These are phyloP conservation scores for Aureobasidium sp. DNA, from an alignment of 2,329 filamentous ascomycete species.

Conservation along the genomic window DNA sequence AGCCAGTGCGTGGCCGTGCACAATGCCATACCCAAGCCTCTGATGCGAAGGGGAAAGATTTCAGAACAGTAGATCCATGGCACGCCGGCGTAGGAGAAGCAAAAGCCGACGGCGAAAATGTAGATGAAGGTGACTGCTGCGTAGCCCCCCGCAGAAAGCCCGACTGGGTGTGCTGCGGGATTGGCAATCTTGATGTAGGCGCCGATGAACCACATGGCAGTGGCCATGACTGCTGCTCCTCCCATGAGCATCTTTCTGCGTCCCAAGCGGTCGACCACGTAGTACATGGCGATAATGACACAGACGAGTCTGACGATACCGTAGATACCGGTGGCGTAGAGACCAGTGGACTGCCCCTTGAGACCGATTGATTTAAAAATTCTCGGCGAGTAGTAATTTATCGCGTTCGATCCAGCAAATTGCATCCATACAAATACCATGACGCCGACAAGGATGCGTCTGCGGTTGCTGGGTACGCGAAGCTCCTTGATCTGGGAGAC, in stretches of 20 bases:
- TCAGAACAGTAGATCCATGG: constrained; percentile 39
- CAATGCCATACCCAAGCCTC: constrained; percentile 34
- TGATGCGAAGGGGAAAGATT: constrained; percentile 36
- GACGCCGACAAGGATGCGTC: constrained; percentile 59
- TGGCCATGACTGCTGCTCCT: constrained; percentile 30
- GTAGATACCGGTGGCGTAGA: constrained; percentile 33
- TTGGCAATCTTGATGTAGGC: constrained; percentile 29
- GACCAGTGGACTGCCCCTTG: constrained; percentile 24
- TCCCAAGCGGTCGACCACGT: constrained; percentile 33
- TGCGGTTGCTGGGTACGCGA: constrained; percentile 58
- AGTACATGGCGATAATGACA: constrained; percentile 31
- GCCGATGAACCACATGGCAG: constrained; percentile 34
- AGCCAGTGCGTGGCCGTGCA: constrained; percentile 30
- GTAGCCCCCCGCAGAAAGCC: constrained; percentile 27
- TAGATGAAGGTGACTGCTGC: constrained; percentile 35
- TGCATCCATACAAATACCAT: constrained; percentile 61
- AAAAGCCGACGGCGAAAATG: constrained; percentile 35
- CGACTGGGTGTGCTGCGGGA: constrained; percentile 29
- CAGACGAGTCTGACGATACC: constrained; percentile 33
- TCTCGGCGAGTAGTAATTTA: constrained; percentile 33
- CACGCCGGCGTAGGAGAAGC: constrained; percentile 35
- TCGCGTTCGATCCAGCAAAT: constrained; percentile 48
- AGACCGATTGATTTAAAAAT: constrained; percentile 33
- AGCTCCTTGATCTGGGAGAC: constrained; percentile 55
- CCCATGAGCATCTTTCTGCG: constrained; percentile 34